Evolutionary conservation across 331 rosid genomes (phyloP).

Genomic region (Phaseolus coccineus): DNA sequence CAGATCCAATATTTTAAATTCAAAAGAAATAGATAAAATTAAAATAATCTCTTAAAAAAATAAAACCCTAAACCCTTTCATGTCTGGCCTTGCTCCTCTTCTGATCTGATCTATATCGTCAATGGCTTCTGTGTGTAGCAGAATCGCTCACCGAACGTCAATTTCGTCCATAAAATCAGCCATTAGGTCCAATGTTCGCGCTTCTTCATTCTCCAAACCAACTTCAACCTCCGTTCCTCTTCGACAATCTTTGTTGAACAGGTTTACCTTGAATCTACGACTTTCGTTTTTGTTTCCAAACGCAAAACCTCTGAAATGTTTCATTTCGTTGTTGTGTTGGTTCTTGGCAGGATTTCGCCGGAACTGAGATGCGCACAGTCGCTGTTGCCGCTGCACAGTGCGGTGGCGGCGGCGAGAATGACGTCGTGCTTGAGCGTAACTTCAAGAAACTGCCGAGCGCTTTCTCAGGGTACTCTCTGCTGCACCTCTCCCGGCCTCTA

Average conservation of each 20-base stretch:
- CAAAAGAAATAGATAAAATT: too few relatives aligned
- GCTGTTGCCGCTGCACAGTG: conserved; percentile 77
- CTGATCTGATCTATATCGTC: conserved; percentile 29
- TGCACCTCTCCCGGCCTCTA: conserved; percentile 95
- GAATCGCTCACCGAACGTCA: conserved; percentile 58
- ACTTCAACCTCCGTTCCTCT: conserved; percentile 50
- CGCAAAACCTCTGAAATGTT: not conserved
- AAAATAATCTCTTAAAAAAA: too few relatives aligned
- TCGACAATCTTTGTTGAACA: conserved; percentile 58
- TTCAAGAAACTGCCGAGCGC: conserved; percentile 77
- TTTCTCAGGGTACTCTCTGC: conserved; percentile 98
- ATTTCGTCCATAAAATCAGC: conserved; percentile 63
- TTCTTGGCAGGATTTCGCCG: conserved; percentile 53
- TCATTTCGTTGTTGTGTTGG: not conserved
- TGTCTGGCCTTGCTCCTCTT: not conserved
- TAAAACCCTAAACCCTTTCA: conserved; percentile 52
- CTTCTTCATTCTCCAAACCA: conserved; percentile 48
- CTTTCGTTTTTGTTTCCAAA: not conserved
- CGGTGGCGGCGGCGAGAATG: conserved; percentile 80
- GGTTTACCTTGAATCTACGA: conserved; percentile 32
- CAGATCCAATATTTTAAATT: too few relatives aligned
- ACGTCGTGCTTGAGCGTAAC: conserved; percentile 73
- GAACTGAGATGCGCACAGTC: conserved; percentile 78
- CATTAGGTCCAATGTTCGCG: conserved; percentile 55
- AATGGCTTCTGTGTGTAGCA: conserved; percentile 78